Base-by-base conservation (phyloP, 2,329 filamentous ascomycete genomes). In the Neoscytalidium dimidiatum region DNA sequence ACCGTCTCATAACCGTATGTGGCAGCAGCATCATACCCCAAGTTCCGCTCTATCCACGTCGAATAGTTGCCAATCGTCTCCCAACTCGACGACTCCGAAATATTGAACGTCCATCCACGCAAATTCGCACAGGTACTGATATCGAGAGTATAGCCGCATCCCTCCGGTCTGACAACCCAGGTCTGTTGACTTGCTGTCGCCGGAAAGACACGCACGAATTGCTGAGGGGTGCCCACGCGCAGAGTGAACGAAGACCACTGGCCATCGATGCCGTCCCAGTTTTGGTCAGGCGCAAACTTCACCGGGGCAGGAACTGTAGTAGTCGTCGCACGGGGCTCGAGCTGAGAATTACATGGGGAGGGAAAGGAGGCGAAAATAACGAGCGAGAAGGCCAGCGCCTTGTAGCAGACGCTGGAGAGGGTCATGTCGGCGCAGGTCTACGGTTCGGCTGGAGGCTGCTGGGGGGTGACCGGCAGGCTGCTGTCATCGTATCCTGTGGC, bases 1-100 rank as follows among this genome's bases (percentile, higher is more conserved):
- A 79, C 65, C 13, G 71, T 74, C 51, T 79, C 77, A 49, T 69
- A 74, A 3, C 78, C 78, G 57, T 75, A 80, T 2, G 70, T 41
- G 0, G 73, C 78, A 56, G 71, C 72, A 7, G 69, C 75, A 17
- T 51, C 66, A 60, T 72, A 69, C 14, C 73, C 75, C 28, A 78
- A 62, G 7, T 69, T 66, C 13, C 65, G 62, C 52, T 75, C 72
- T 2, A 48, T 14, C 35, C 65, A 70, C 7, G 69, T 69, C 44
- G 73, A 69, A 66, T 76, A 79, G 29, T 71, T 66, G 19, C 76
- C 77, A 60, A 69, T 73, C 14, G 69, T 56, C 6, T 72, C 44
- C 75, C 76, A 79, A 9, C 73, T 75, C 3, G 65, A 69, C 14
- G 74, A 77, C 5, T 68, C 66, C 62, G 77, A 75, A 8, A 69